A percentile compares a stretch with the other conserved stretches of the same genome.
Conservation (phyloP, 108 stramenopile genomes). For the Aurantiochytrium sp. region DNA sequence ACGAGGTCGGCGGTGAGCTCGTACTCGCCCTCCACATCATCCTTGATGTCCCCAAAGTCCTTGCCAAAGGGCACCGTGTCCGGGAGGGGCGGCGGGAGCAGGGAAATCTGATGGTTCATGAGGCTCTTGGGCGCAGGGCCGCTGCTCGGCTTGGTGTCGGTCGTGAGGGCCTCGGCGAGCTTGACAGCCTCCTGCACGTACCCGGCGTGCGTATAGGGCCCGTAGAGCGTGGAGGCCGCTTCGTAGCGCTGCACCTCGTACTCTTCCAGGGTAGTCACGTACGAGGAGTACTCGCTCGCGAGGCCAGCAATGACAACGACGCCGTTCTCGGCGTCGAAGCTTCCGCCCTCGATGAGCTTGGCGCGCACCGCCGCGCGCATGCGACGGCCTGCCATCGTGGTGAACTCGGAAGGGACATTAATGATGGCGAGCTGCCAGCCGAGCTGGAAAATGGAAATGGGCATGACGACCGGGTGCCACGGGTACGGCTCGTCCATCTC, state of each 20-base stretch:
- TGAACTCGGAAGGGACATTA: conserved; percentile 58
- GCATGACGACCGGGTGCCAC: conserved; percentile 60
- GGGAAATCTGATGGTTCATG: conserved; percentile 37
- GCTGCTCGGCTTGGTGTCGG: conserved; percentile 11
- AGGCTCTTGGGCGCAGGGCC: conserved; percentile 47
- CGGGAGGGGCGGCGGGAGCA: conserved; percentile 44
- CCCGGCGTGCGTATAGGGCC: conserved; percentile 54
- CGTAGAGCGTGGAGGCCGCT: conserved; percentile 61
- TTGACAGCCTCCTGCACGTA: conserved; percentile 58
- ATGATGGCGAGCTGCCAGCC: conserved; percentile 52
- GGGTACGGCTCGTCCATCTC: conserved; percentile 47
- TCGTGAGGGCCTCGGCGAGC: conserved; percentile 43
- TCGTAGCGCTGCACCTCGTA: conserved; percentile 65
- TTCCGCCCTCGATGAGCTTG: conserved; percentile 33
- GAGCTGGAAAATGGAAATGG: conserved; percentile 50
- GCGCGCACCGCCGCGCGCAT: conserved; percentile 39
- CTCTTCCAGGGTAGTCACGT: conserved; percentile 62
- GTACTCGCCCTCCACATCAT: conserved; percentile 39
- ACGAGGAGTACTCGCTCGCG: conserved; percentile 59
- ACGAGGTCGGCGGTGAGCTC: conserved; percentile 27
- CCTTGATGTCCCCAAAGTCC: conserved; percentile 39
- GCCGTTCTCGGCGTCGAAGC: conserved; percentile 38
- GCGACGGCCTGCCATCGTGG: conserved; percentile 66
- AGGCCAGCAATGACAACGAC: conserved; percentile 58
- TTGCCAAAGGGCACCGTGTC: conserved; percentile 47